These are phyloP conservation scores for Chlorociboria aeruginascens DNA, from an alignment of 495 filamentous ascomycete genomes.

Conservation along the genomic window DNA sequence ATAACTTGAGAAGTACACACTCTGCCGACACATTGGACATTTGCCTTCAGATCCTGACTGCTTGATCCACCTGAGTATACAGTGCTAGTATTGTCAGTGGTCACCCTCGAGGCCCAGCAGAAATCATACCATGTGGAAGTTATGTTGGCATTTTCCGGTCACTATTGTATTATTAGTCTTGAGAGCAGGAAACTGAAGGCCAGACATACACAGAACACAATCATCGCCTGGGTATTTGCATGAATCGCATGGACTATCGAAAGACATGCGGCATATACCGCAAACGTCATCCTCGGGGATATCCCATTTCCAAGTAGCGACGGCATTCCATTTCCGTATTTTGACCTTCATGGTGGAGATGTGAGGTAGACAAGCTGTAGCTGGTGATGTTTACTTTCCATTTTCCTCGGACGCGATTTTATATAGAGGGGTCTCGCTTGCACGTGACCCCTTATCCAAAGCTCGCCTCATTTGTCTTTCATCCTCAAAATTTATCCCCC, in stretches of 20 bases:
- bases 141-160: conserved; percentile 90
- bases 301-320: conserved; percentile 96
- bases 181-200: not conserved
- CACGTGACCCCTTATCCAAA: too few species aligned
- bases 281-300: conserved; percentile 97
- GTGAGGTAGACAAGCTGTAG: not conserved
- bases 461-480: too few species aligned
- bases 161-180: conserved; percentile 37
- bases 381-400: too few species aligned
- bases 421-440: too few species aligned
- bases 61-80: conserved; percentile 89
- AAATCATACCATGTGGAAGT: conserved; percentile 82
- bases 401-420: too few species aligned
- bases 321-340: conserved; percentile 83
- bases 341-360: conserved; percentile 70
- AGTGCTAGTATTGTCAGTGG: conserved; percentile 50
- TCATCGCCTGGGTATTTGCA: conserved; percentile 98
- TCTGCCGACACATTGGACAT: conserved; percentile 97
- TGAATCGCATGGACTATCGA: conserved; percentile 92
- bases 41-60: conserved; percentile 87
- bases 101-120: not conserved
- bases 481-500: too few species aligned
- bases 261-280: conserved; percentile 95
- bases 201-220: conserved; percentile 68
- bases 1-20: conserved; percentile 36